phyloP scores from a whole-genome alignment of 306 rosid genomes.

The Ochetophila trinervis region DNA sequence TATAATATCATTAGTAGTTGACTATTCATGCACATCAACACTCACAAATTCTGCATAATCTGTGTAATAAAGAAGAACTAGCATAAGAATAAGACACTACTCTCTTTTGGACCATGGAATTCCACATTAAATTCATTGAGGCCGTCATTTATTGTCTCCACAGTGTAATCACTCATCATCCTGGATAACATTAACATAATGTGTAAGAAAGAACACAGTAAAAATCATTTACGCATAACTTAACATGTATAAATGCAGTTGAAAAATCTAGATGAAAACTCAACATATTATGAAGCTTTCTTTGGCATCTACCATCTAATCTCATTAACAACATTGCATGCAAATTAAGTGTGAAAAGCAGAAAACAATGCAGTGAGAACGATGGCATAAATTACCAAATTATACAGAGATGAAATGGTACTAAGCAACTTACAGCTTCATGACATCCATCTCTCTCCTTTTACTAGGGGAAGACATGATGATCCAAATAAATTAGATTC shows the following conservation, averaged over 20 bases:
- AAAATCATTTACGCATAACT: conserved; percentile 12
- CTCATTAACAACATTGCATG: not conserved
- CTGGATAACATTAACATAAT: conserved; percentile 42
- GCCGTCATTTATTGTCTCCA: conserved; percentile 96
- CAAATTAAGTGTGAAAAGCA: conserved; percentile 5
- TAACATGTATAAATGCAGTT: conserved; percentile 6
- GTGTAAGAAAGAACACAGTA: conserved; percentile 18
- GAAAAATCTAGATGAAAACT: not conserved
- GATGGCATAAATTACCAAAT: not conserved
- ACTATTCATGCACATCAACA: not conserved
- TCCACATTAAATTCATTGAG: conserved; percentile 92
- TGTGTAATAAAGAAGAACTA: not conserved
- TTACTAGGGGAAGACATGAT: conserved; percentile 99
- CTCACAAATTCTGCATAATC: conserved; percentile 1
- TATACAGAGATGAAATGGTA: not conserved
- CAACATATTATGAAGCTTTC: no score
- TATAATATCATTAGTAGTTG: not conserved
- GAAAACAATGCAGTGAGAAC: conserved; percentile 1
- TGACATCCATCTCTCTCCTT: conserved; percentile 99
- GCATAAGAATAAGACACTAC: conserved; percentile 43
- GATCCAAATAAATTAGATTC: conserved; percentile 29
- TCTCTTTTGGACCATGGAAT: conserved; percentile 98
- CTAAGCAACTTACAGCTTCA: conserved; percentile 76
- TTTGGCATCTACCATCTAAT: no score
- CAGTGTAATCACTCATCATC: conserved; percentile 99